phyloP scores from a whole-genome alignment of 192 early-diverging fungal genomes.

The Dispira simplex region DNA sequence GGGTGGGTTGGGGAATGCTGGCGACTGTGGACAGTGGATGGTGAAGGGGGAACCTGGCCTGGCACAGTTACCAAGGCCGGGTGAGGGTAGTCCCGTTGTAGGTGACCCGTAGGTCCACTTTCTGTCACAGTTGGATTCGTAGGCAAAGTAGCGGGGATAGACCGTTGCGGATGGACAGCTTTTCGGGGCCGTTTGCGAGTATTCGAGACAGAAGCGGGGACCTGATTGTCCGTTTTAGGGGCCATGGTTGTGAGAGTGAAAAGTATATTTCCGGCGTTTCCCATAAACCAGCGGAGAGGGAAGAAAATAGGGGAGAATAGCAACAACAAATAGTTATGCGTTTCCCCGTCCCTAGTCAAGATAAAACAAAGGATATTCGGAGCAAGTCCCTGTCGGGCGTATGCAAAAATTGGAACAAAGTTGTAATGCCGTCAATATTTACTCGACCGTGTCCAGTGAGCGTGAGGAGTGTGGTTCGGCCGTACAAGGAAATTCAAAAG shows the following conservation, averaged over 20 bases:
- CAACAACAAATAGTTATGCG: background rate
- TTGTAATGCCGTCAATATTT: too few species aligned
- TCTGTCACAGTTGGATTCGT: background rate
- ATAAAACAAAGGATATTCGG: background rate
- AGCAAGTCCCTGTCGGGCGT: too few species aligned
- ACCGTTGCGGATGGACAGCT: background rate
- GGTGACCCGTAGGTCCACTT: background rate
- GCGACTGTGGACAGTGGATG: background rate
- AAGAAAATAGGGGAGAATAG: background rate
- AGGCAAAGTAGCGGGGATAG: background rate
- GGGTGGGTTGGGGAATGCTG: background rate
- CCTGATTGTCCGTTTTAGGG: background rate
- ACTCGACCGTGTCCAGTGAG: too few species aligned
- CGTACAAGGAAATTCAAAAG: too few species aligned
- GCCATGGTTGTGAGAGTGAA: background rate
- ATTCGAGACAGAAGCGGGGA: background rate
- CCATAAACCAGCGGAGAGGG: too few species aligned
- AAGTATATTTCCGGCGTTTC: too few species aligned
- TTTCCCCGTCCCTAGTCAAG: background rate
- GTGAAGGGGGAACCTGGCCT: background rate
- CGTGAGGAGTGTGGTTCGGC: too few species aligned
- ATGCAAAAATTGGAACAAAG: too few species aligned
- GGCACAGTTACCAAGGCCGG: background rate
- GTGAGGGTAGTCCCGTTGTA: background rate
- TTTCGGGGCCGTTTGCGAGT: constrained; percentile 4